Evolutionary conservation across 164 flowering plant genomes (phyloP), one percentile per base, ranked within the genome.

Genomic region (Vitis vinifera): DNA sequence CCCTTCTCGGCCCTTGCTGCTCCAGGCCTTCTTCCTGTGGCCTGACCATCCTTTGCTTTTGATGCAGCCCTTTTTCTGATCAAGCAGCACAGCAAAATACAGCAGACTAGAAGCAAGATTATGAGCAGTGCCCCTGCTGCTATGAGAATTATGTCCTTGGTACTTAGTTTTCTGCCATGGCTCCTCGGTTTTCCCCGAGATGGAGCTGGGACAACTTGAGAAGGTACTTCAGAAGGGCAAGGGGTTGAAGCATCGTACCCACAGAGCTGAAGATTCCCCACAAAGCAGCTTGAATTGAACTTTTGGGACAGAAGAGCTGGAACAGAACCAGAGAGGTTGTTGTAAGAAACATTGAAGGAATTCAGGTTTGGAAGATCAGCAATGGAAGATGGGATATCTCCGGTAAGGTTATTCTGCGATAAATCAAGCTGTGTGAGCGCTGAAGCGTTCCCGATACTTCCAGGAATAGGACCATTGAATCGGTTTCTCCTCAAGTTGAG

Each of bases 251-350:
- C 14, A 72, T 85, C 83, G 67, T 78, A 93, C 15, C 99, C 99
- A 77, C 99, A 96, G 0, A 96, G 84, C 79, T 86, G 87, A 69
- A 88, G 73, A 69, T 96, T 96, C 8, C 99, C 98, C 14, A 78
- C 76, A 73, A 96, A 96, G n/a, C 97, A 88, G 77, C 86, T 88
- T 1, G 97, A 82, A 73, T 88, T 89, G 86, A 96, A 96, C 70
- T 83, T 88, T 58, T 70, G 69, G 2, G 89, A 68, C 16, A 96
- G 89, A 15, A 14, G 55, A 49, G 80, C 49, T 0, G 96, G 94
- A 69, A 96, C 99, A 13, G 88, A 16, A 56, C 99, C 99, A 15
- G 98, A 92, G 7, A 96, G 90, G 57, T 86, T 79, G 79, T 96
- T 96, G 64, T 85, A 82, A 27, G 99, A 96, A 53, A 91, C 97